phyloP scores from a whole-genome alignment of 108 stramenopile species.

The Pseudonitzschia pungens region DNA sequence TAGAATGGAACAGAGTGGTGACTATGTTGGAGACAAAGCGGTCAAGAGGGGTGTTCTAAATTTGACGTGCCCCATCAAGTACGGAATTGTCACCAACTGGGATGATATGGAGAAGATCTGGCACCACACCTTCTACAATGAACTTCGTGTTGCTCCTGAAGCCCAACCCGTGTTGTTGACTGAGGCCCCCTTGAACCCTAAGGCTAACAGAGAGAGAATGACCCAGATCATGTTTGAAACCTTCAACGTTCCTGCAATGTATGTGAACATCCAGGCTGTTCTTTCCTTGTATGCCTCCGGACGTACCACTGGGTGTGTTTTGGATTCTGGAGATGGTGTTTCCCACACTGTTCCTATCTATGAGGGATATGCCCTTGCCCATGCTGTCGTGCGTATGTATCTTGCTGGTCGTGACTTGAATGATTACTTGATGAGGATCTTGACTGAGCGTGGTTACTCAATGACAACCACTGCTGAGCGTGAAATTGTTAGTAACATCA shows the following conservation, averaged over 20 bases:
- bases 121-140: too few relatives aligned
- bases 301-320: conserved; percentile 94
- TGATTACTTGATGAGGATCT: conserved; percentile 81
- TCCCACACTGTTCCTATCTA: conserved; percentile 97
- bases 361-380: conserved; percentile 95
- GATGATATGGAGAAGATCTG: too few relatives aligned
- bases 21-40: too few relatives aligned
- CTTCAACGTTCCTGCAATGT: conserved; percentile 89
- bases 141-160: too few relatives aligned
- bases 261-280: conserved; percentile 88
- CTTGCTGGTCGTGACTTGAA: conserved; percentile 96
- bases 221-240: conserved; percentile 96
- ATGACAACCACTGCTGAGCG: conserved; percentile 91
- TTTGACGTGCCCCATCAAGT: too few relatives aligned
- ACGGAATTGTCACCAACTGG: too few relatives aligned
- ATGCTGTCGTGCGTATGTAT: conserved; percentile 90
- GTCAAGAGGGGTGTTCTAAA: too few relatives aligned
- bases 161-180: conserved; percentile 96
- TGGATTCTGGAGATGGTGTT: conserved; percentile 97
- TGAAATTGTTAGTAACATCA: conserved; percentile 90
- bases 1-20: too few relatives aligned
- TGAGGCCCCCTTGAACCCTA: conserved; percentile 93
- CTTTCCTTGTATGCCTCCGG: conserved; percentile 96
- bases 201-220: conserved; percentile 80
- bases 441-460: conserved; percentile 78